Evolutionary conservation across 441 rosid genomes (phyloP).

Genomic region (Capsella rubella): DNA sequence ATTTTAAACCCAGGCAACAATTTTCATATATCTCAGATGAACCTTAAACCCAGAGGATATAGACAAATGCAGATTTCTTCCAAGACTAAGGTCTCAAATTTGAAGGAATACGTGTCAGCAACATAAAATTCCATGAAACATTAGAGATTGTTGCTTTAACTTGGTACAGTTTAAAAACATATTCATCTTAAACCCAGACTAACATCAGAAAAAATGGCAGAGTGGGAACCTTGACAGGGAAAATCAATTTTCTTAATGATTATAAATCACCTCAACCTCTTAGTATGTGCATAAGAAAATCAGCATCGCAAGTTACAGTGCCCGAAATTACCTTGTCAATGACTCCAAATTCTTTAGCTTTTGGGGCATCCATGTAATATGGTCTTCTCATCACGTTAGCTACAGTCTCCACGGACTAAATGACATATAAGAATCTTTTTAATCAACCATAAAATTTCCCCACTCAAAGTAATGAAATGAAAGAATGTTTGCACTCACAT

Average conservation of each 20-base stretch:
- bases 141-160: background rate
- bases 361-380: conserved; percentile 75
- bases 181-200: conserved; percentile 4
- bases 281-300: conserved; percentile 14
- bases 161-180: background rate
- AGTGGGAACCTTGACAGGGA: background rate
- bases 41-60: background rate
- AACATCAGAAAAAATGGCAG: conserved; percentile 17
- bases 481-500: conserved; percentile 55
- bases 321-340: conserved; percentile 68
- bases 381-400: conserved; percentile 70
- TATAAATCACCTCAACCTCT: background rate
- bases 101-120: background rate
- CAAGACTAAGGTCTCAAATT: conserved; percentile 2
- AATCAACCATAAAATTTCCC: background rate
- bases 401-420: conserved; percentile 72
- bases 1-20: background rate
- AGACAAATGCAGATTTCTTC: background rate
- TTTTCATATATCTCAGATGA: background rate
- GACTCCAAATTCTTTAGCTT: conserved; percentile 87
- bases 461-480: conserved; percentile 7
- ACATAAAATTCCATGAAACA: background rate
- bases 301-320: conserved; percentile 1
- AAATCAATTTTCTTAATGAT: background rate
- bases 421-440: conserved; percentile 24